A percentile compares a stretch with the other conserved stretches of the same genome.
These are phyloP conservation scores for Escovopsis sp. DNA, from an alignment of 2,329 filamentous ascomycete genomes.

Conservation along the genomic window DNA sequence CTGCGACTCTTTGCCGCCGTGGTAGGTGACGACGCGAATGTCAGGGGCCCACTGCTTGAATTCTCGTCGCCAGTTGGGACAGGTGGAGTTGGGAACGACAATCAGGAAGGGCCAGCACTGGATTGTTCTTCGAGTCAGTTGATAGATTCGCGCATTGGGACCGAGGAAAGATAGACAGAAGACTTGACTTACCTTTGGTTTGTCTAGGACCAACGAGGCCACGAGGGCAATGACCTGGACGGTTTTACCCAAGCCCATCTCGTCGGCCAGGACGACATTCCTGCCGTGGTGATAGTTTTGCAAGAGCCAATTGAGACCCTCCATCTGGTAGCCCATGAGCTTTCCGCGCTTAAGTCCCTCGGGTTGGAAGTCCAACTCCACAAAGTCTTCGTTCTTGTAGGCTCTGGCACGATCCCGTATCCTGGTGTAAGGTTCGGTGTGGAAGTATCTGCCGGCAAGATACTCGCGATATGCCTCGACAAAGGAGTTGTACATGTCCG, in stretches of 20 bases:
- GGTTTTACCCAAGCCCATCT: constrained; percentile 97
- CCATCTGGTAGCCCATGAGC: constrained; percentile 85
- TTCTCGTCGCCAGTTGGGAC: constrained; percentile 93
- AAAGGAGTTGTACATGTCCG: constrained; percentile 64
- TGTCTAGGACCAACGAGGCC: constrained; percentile 52
- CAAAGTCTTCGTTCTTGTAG: constrained; percentile 54
- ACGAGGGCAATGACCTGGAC: constrained; percentile 82
- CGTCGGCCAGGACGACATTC: constrained; percentile 86
- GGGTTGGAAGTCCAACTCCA: constrained; percentile 58
- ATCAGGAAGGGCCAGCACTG: constrained; percentile 85
- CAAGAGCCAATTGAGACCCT: constrained; percentile 90
- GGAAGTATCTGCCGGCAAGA: constrained; percentile 62
- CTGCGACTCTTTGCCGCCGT: constrained; percentile 61
- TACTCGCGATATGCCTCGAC: constrained; percentile 74
- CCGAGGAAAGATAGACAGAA: no score
- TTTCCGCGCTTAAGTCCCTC: constrained; percentile 59
- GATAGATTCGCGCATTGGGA: neutral
- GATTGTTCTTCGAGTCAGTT: neutral
- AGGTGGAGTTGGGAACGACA: constrained; percentile 88
- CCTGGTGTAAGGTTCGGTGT: constrained; percentile 35
- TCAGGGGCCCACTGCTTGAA: constrained; percentile 86
- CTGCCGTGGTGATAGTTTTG: constrained; percentile 72
- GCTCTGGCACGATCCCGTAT: constrained; percentile 54
- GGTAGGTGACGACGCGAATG: constrained; percentile 82
- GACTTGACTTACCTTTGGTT: constrained; percentile 29